Percentiles rank a stretch among this genome's conserved stretches.
Conservation (phyloP, 139 green algal species). For the Volvox reticuliferus region DNA sequence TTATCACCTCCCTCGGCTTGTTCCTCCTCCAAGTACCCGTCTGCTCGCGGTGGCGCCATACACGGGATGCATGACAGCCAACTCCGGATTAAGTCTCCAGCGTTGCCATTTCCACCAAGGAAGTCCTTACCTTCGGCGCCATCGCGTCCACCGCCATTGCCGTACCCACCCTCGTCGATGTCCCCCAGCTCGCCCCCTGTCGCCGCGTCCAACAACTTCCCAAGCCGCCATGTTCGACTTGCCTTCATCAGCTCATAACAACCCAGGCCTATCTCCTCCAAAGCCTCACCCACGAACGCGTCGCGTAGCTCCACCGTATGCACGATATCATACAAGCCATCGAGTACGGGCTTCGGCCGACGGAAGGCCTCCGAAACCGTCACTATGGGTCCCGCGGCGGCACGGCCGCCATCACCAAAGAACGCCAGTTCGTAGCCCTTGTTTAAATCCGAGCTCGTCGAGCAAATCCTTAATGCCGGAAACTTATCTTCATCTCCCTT, state of each 20-base stretch:
- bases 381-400: neutral
- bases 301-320: neutral
- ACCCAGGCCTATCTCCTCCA: conserved; percentile 15
- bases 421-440: conserved; percentile 25
- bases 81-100: neutral
- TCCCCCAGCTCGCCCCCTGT: neutral
- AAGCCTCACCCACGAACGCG: conserved; percentile 5
- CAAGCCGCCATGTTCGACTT: neutral
- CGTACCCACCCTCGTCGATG: neutral
- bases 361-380: neutral
- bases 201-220: conserved; percentile 11
- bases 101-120: too few species aligned
- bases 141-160: neutral
- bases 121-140: neutral
- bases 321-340: neutral
- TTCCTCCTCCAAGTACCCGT: neutral
- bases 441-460: conserved; percentile 19
- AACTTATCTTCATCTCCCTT: neutral
- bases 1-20: neutral
- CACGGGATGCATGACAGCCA: neutral
- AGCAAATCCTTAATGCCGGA: neutral
- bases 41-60: neutral
- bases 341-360: neutral
- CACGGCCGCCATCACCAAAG: conserved; percentile 8
- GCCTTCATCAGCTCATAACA: conserved; percentile 6